phyloP scores from a whole-genome alignment of 306 rosid genomes.

The Psophocarpus tetragonolobus region DNA sequence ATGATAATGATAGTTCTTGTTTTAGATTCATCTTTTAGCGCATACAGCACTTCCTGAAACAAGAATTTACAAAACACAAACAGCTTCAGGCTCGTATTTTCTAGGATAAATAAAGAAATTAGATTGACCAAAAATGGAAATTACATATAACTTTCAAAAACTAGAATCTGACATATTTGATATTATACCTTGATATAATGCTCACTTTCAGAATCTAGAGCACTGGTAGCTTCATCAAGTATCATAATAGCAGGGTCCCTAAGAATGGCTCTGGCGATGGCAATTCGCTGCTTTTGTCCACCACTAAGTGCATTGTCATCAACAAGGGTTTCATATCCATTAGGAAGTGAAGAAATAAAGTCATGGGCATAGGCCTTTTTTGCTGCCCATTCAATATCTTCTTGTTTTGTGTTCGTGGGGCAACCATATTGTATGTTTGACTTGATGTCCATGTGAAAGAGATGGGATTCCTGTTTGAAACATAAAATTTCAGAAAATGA shows the following conservation, averaged over 20 bases:
- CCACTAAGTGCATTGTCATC: conserved; percentile 87
- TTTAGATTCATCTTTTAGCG: conserved; percentile 56
- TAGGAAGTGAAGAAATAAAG: conserved; percentile 70
- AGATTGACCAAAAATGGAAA: conserved; percentile 4
- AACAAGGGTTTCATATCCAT: conserved; percentile 79
- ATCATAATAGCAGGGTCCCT: conserved; percentile 83
- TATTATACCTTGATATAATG: conserved; percentile 65
- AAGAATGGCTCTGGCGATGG: conserved; percentile 84
- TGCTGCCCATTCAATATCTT: conserved; percentile 79
- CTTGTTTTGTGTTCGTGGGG: conserved; percentile 33
- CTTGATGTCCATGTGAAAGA: conserved; percentile 76
- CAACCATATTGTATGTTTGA: conserved; percentile 89
- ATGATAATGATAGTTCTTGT: conserved; percentile 70
- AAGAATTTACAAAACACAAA: conserved; percentile 31
- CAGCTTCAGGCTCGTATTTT: conserved; percentile 5
- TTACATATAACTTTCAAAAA: not conserved
- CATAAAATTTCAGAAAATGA: not conserved
- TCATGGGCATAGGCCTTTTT: conserved; percentile 84
- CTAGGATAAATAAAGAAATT: not conserved
- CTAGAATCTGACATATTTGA: conserved; percentile 20
- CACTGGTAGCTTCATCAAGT: conserved; percentile 93
- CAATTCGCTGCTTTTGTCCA: conserved; percentile 93
- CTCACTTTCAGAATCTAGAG: conserved; percentile 88
- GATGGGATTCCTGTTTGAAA: conserved; percentile 70
- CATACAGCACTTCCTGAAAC: conserved; percentile 64